phyloP scores from a whole-genome alignment of 352 stramenopile species.

The Elongisporangium undulatum region DNA sequence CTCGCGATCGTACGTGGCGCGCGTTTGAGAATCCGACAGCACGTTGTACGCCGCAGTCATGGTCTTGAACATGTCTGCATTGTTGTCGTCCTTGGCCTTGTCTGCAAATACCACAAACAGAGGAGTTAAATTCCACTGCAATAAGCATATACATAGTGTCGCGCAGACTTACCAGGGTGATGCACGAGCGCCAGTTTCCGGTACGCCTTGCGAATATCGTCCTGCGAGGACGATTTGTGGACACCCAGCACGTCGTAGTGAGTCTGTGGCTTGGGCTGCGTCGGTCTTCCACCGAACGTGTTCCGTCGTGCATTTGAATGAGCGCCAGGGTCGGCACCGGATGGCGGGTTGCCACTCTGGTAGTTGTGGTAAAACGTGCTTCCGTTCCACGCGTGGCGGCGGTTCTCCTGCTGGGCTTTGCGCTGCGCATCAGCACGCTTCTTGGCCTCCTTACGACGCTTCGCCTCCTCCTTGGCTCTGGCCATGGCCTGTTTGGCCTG shows the following conservation, averaged over 20 bases:
- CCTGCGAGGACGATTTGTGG: slow-evolving; percentile 36
- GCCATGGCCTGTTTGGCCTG: slow-evolving; percentile 46
- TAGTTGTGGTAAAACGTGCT: slow-evolving; percentile 50
- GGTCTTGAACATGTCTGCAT: slow-evolving; percentile 79
- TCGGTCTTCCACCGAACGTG: not conserved
- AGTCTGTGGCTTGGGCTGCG: slow-evolving; percentile 26
- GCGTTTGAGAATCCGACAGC: slow-evolving; percentile 53
- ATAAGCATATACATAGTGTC: no score
- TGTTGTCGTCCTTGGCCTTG: slow-evolving; percentile 57
- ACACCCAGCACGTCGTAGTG: slow-evolving; percentile 85
- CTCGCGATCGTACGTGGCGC: slow-evolving; percentile 73
- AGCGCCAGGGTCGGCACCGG: slow-evolving; percentile 10
- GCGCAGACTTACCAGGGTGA: slow-evolving; percentile 64
- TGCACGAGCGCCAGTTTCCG: slow-evolving; percentile 83
- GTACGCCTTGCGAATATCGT: slow-evolving; percentile 89
- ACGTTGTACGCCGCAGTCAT: slow-evolving; percentile 85
- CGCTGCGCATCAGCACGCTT: slow-evolving; percentile 40
- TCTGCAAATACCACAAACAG: slow-evolving; percentile 29
- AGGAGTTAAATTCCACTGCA: not conserved
- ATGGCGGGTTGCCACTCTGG: slow-evolving; percentile 19
- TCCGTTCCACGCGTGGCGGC: slow-evolving; percentile 41
- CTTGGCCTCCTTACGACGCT: slow-evolving; percentile 30
- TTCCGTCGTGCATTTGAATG: slow-evolving; percentile 10
- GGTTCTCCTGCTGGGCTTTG: slow-evolving; percentile 28
- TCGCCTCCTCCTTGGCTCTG: slow-evolving; percentile 28